These are phyloP conservation scores for Camellia granthamiana DNA, from an alignment of 148 eudicot genomes.

Conservation along the genomic window DNA sequence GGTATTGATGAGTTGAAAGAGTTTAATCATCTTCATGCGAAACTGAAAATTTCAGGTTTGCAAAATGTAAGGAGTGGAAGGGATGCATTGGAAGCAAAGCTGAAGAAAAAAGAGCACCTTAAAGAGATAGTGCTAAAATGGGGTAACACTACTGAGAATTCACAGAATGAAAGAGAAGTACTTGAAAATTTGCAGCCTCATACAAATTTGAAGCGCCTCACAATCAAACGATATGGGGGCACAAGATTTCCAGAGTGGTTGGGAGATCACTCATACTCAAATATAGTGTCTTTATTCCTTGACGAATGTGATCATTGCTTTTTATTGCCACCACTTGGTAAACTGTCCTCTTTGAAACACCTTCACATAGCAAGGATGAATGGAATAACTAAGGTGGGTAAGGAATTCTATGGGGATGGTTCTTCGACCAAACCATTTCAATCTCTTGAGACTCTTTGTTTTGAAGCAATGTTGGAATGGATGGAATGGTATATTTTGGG, in stretches of 20 bases:
- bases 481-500: neutral
- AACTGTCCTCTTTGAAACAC: neutral
- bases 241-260: neutral
- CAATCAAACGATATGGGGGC: neutral
- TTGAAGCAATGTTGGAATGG: neutral
- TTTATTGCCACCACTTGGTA: neutral
- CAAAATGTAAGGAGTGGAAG: neutral
- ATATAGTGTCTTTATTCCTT: neutral
- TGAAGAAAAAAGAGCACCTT: neutral
- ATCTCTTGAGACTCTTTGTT: neutral
- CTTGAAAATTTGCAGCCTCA: neutral
- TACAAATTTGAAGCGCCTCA: neutral
- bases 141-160: neutral
- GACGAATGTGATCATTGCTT: neutral
- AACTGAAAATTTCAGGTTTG: neutral
- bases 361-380: neutral
- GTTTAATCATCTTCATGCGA: slow-evolving; percentile 4
- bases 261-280: neutral
- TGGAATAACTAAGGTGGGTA: neutral
- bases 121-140: neutral
- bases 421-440: neutral
- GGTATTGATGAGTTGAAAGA: neutral
- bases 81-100: slow-evolving; percentile 3
- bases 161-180: neutral
- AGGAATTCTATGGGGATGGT: neutral